Conservation (phyloP, 208 protist species). For the Crithidia expoeki region DNA sequence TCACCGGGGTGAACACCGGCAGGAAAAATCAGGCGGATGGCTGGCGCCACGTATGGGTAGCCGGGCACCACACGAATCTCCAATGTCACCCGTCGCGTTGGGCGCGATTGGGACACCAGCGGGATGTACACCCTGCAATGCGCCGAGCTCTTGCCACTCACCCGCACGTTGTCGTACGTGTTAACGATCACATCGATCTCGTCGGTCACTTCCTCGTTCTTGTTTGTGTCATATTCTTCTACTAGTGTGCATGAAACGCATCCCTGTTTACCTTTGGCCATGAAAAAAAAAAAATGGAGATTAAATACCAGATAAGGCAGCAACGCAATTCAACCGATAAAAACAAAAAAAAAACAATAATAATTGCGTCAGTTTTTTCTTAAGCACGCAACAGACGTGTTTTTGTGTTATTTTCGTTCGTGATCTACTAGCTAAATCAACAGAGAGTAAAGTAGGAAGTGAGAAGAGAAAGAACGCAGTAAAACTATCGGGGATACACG, state of each 20-base stretch:
- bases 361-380: too few relatives aligned
- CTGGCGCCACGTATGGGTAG: slow-evolving; percentile 73
- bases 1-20: slow-evolving; percentile 29
- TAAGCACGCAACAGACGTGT: too few relatives aligned
- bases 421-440: too few relatives aligned
- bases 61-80: slow-evolving; percentile 66
- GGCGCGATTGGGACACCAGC: slow-evolving; percentile 37
- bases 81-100: slow-evolving; percentile 46
- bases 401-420: too few relatives aligned
- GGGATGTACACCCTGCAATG: slow-evolving; percentile 61
- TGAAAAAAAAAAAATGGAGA: slow-evolving; percentile 2
- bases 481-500: too few relatives aligned
- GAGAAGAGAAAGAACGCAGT: too few relatives aligned
- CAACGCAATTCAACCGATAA: not conserved
- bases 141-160: slow-evolving; percentile 44
- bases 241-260: slow-evolving; percentile 45
- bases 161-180: slow-evolving; percentile 65
- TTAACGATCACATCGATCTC: slow-evolving; percentile 72
- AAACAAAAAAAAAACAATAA: slow-evolving; percentile 3
- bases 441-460: too few relatives aligned
- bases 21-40: slow-evolving; percentile 50
- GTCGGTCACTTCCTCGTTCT: slow-evolving; percentile 56
- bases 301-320: not conserved
- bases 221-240: slow-evolving; percentile 49
- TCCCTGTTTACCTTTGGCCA: slow-evolving; percentile 40